Percentiles rank a stretch among this genome's conserved stretches.
Evolutionary conservation across 257 asterid species (phyloP).

Genomic region (Forsythia viridissima): DNA sequence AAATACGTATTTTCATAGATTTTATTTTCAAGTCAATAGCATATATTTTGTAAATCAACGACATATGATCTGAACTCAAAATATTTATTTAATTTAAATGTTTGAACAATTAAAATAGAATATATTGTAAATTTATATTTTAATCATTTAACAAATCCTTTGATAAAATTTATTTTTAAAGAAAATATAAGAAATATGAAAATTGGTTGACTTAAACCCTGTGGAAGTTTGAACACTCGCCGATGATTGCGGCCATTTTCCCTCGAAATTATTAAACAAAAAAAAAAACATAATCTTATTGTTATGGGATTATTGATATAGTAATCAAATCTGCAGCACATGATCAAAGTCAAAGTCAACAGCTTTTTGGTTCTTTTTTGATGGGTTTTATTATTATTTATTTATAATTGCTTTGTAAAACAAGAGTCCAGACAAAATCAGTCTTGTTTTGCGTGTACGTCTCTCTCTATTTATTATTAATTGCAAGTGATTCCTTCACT

Average conservation of each 20-base stretch:
- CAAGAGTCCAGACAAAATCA: conserved; percentile 38
- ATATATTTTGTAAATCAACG: no score
- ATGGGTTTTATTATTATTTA: neutral
- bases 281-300: conserved; percentile 5
- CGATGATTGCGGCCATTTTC: neutral
- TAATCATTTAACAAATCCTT: neutral
- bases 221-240: neutral
- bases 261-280: conserved; percentile 6
- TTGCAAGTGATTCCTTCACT: neutral
- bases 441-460: conserved; percentile 51
- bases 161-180: no score
- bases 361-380: neutral
- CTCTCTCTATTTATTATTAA: conserved; percentile 19
- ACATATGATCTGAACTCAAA: no score
- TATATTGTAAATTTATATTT: no score
- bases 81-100: no score
- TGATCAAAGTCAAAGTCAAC: conserved; percentile 1
- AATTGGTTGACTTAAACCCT: neutral
- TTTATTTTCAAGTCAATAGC: no score
- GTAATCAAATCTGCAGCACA: neutral
- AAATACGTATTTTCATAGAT: no score
- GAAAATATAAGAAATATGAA: neutral
- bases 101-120: no score
- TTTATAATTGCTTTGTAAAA: neutral
- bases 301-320: neutral